Conservation (phyloP, 2,329 filamentous ascomycete species). For the Juglanconis juglandina region DNA sequence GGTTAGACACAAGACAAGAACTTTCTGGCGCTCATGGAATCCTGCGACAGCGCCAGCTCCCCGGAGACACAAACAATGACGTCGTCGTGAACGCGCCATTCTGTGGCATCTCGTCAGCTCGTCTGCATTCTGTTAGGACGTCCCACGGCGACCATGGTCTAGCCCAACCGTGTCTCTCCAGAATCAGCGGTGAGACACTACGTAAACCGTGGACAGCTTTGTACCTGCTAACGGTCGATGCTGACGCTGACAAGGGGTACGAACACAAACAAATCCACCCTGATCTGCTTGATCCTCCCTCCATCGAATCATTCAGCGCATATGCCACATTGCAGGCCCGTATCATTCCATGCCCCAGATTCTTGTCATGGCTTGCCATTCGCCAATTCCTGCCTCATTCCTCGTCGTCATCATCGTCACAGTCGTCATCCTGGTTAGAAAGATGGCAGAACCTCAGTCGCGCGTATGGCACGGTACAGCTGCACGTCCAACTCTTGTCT, state of each 20-base stretch:
- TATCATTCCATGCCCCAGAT: background rate
- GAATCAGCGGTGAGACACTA: background rate
- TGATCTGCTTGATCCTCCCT: background rate
- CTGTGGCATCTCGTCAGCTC: background rate
- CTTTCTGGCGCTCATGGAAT: background rate
- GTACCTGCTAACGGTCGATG: slow-evolving; percentile 8
- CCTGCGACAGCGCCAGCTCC: slow-evolving; percentile 5
- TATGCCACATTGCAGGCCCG: background rate
- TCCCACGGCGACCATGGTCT: background rate
- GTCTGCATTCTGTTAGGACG: slow-evolving; percentile 3
- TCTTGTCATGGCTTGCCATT: slow-evolving; percentile 5
- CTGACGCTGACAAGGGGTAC: background rate
- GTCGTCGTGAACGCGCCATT: slow-evolving; percentile 1
- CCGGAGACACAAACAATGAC: slow-evolving; percentile 6
- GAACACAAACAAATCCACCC: background rate
- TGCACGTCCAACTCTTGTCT: too few species aligned
- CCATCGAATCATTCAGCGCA: background rate
- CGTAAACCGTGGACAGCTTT: background rate
- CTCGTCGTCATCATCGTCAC: background rate
- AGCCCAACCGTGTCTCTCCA: background rate
- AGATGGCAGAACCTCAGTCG: background rate
- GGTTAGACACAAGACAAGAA: slow-evolving; percentile 2
- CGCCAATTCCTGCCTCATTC: slow-evolving; percentile 10
- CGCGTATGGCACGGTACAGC: too few species aligned
- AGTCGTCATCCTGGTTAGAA: background rate